Evolutionary conservation across 306 rosid species (phyloP).

Genomic region (Pyrus bretschneideri): DNA sequence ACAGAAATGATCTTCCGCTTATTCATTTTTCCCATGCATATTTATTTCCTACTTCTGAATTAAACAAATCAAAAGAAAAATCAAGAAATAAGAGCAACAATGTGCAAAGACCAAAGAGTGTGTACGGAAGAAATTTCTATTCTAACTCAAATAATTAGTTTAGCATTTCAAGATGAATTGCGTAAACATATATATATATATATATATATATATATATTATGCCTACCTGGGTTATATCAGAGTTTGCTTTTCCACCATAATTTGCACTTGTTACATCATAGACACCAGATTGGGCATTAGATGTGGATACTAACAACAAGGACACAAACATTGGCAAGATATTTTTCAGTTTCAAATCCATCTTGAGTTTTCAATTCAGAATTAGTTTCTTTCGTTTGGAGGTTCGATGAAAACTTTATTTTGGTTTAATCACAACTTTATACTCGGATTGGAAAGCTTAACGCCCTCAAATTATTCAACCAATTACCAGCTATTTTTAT

Average conservation of each 20-base stretch:
- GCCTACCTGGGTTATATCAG: slow-evolving; percentile 20
- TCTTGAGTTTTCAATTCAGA: neutral
- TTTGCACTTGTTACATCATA: slow-evolving; percentile 7
- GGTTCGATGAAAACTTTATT: neutral
- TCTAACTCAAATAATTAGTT: too few species aligned
- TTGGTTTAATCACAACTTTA: neutral
- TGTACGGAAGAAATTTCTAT: too few species aligned
- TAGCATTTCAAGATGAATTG: too few species aligned
- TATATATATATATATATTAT: too few species aligned
- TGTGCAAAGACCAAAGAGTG: too few species aligned
- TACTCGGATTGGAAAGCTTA: neutral
- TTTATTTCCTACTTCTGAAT: too few species aligned
- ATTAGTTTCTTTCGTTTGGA: neutral
- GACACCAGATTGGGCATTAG: neutral
- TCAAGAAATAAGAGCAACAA: too few species aligned
- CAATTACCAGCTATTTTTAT: neutral
- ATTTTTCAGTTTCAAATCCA: slow-evolving; percentile 5
- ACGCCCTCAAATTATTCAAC: neutral
- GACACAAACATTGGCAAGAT: neutral
- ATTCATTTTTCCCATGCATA: too few species aligned
- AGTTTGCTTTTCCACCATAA: slow-evolving; percentile 15
- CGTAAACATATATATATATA: too few species aligned
- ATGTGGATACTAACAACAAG: neutral
- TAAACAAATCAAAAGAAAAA: too few species aligned
- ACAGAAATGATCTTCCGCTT: neutral